These are phyloP conservation scores for Phytophthora sp. DNA, from an alignment of 352 stramenopile genomes.

Conservation along the genomic window DNA sequence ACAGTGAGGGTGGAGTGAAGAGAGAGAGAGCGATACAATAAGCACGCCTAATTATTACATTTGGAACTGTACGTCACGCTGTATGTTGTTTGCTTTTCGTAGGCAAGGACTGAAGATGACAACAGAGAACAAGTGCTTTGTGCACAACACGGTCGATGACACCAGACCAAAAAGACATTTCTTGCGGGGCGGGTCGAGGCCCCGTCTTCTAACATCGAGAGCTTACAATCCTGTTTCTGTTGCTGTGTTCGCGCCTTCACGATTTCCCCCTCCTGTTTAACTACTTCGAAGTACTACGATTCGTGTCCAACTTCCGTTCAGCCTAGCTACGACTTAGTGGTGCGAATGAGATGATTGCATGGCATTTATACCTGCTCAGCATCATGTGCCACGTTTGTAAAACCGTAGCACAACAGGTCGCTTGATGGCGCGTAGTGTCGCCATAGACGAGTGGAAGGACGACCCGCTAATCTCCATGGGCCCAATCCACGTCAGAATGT, in stretches of 20 bases:
- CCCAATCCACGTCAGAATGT: constrained; percentile 81
- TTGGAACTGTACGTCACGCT: constrained; percentile 24
- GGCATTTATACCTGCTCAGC: constrained; percentile 9
- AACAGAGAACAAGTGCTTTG: constrained; percentile 7
- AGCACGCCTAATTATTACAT: constrained; percentile 44
- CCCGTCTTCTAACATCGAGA: constrained; percentile 45
- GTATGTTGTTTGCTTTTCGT: not conserved
- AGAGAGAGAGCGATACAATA: constrained; percentile 32
- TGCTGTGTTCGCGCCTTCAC: constrained; percentile 25
- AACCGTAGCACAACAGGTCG: constrained; percentile 85
- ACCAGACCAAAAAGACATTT: constrained; percentile 43
- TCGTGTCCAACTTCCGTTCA: constrained; percentile 20
- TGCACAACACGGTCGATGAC: constrained; percentile 25
- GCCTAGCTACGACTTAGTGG: constrained; percentile 25
- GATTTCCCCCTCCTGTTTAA: constrained; percentile 27
- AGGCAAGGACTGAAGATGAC: not conserved
- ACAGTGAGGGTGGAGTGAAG: not conserved
- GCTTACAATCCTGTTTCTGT: constrained; percentile 38
- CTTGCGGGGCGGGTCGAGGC: constrained; percentile 27
- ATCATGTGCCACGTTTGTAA: constrained; percentile 51
- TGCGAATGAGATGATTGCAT: constrained; percentile 5
- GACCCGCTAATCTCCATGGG: constrained; percentile 78
- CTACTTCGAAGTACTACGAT: constrained; percentile 37
- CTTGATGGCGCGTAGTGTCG: constrained; percentile 79
- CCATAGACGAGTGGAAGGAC: constrained; percentile 88